Percentiles rank a stretch among this genome's conserved stretches.
These are phyloP conservation scores for Dryas alaskensis DNA, from an alignment of 306 rosid genomes.

Conservation along the genomic window DNA sequence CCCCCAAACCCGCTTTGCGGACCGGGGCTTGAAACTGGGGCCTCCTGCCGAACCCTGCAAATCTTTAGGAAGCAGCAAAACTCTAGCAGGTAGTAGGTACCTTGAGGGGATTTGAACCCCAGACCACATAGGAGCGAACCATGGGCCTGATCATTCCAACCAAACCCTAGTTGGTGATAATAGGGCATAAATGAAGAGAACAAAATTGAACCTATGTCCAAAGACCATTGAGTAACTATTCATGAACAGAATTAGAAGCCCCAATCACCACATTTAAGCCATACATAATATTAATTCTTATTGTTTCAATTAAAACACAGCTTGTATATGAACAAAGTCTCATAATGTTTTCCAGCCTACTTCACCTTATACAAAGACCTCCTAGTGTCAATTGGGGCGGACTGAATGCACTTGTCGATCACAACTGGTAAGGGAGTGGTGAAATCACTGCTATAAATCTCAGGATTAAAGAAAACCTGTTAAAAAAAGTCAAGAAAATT, in stretches of 20 bases:
- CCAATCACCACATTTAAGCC: neutral
- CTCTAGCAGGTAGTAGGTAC: too few relatives aligned
- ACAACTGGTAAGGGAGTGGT: slow-evolving; percentile 83
- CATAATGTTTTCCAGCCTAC: slow-evolving; percentile 17
- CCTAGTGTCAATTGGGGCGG: slow-evolving; percentile 97
- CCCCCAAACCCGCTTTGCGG: too few relatives aligned
- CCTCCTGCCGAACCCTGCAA: too few relatives aligned
- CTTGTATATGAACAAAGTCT: slow-evolving; percentile 4
- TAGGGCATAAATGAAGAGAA: neutral
- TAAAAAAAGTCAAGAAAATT: slow-evolving; percentile 2
- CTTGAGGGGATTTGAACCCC: too few relatives aligned
- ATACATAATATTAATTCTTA: neutral
- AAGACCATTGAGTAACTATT: neutral
- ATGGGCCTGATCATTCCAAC: too few relatives aligned
- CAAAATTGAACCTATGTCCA: neutral
- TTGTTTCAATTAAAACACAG: neutral
- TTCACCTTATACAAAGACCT: slow-evolving; percentile 92
- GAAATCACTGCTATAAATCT: slow-evolving; percentile 79
- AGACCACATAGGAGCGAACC: too few relatives aligned
- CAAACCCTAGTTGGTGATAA: too few relatives aligned
- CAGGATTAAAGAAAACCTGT: slow-evolving; percentile 98
- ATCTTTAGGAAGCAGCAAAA: too few relatives aligned
- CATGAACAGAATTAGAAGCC: neutral
- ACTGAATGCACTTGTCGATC: slow-evolving; percentile 96
- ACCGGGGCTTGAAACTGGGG: too few relatives aligned